These are phyloP conservation scores for Xylaria flabelliformis DNA, from an alignment of 495 filamentous ascomycete genomes.

Conservation along the genomic window DNA sequence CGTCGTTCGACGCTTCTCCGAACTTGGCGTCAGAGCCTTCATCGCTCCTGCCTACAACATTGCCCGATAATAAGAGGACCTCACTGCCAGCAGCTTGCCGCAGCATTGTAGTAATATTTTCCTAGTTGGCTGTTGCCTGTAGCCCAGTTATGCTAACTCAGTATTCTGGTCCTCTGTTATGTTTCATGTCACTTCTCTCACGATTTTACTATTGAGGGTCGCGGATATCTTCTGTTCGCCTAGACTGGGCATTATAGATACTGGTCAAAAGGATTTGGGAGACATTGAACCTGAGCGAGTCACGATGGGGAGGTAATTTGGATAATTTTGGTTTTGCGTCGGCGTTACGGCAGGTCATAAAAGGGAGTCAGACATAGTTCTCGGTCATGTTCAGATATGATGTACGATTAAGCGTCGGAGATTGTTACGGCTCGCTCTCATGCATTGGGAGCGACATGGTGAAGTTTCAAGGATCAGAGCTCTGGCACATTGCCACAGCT, in stretches of 20 bases:
- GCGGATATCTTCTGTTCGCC: conserved; percentile 22
- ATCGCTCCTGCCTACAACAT: conserved; percentile 51
- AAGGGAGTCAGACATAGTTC: conserved; percentile 16
- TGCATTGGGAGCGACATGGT: conserved; percentile 16
- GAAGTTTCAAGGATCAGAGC: neutral
- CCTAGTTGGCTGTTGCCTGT: conserved; percentile 13
- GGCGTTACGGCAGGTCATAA: conserved; percentile 27
- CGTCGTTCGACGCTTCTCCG: conserved; percentile 77
- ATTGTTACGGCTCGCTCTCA: conserved; percentile 16
- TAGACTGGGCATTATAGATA: conserved; percentile 32
- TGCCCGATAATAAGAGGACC: conserved; percentile 30
- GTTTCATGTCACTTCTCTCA: conserved; percentile 26
- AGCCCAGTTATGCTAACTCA: conserved; percentile 8
- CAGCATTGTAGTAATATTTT: conserved; percentile 22
- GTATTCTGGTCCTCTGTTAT: conserved; percentile 14
- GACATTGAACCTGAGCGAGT: conserved; percentile 31
- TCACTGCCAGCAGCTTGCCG: neutral
- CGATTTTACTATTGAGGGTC: neutral
- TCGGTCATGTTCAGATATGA: conserved; percentile 23
- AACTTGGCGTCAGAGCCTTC: conserved; percentile 64
- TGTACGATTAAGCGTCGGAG: conserved; percentile 28
- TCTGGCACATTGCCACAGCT: conserved; percentile 10
- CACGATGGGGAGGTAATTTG: conserved; percentile 5
- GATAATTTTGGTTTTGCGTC: conserved; percentile 33
- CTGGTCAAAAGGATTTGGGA: conserved; percentile 37